Conservation (phyloP, 2,329 filamentous ascomycete species). For the Whalleya microplaca region DNA sequence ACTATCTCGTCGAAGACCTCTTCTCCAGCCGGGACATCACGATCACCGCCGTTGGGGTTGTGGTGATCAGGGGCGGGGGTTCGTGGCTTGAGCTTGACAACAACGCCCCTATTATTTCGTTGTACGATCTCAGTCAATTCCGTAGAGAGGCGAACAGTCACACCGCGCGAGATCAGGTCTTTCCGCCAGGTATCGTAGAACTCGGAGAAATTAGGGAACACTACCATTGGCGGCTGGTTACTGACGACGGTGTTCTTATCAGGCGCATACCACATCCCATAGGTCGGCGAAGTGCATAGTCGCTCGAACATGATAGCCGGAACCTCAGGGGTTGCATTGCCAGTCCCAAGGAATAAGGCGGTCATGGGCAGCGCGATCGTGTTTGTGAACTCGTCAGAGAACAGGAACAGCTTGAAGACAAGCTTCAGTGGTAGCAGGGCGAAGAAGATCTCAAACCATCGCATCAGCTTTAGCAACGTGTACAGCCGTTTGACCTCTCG, state of each 20-base stretch:
- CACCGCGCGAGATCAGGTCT: constrained; percentile 51
- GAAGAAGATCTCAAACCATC: constrained; percentile 58
- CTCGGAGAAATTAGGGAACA: constrained; percentile 59
- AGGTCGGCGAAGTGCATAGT: constrained; percentile 49
- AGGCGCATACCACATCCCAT: constrained; percentile 61
- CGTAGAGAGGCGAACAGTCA: constrained; percentile 56
- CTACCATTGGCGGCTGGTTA: constrained; percentile 61
- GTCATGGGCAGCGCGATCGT: constrained; percentile 41
- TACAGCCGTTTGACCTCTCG: constrained; percentile 53
- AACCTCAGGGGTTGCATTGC: constrained; percentile 40
- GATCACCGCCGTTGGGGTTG: constrained; percentile 36
- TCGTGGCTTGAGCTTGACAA: constrained; percentile 47
- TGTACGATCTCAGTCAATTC: constrained; percentile 54
- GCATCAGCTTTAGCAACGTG: constrained; percentile 53
- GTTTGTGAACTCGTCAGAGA: constrained; percentile 39
- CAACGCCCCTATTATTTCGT: constrained; percentile 53
- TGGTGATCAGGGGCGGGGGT: constrained; percentile 38
- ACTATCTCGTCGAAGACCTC: constrained; percentile 70
- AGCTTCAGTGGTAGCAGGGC: constrained; percentile 49
- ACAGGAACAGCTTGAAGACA: constrained; percentile 36
- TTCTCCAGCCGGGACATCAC: constrained; percentile 45
- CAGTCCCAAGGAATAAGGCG: constrained; percentile 40
- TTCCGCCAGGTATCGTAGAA: constrained; percentile 59
- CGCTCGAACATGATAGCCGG: constrained; percentile 40
- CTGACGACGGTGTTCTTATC: constrained; percentile 38